Percentiles rank a stretch among this genome's conserved stretches.
These are phyloP conservation scores for Thielaviopsis populi DNA, from an alignment of 2,329 filamentous ascomycete genomes.

Conservation along the genomic window DNA sequence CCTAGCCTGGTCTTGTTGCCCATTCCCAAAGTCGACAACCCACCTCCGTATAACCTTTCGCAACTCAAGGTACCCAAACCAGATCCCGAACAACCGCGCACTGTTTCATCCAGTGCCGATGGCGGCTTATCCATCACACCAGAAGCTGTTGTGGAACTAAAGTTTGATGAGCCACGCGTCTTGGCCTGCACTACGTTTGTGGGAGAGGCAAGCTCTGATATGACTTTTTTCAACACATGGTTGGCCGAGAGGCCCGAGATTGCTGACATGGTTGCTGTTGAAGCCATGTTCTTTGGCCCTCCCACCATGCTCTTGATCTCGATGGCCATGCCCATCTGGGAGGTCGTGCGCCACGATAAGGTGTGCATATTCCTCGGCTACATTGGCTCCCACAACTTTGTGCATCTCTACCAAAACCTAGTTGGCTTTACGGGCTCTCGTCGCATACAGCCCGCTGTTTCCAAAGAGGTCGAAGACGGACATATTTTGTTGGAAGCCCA, in stretches of 20 bases:
- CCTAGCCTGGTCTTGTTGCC: constrained; percentile 22
- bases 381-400: constrained; percentile 53
- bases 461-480: constrained; percentile 42
- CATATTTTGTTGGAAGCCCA: constrained; percentile 41
- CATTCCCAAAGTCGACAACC: background rate
- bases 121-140: constrained; percentile 31
- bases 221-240: constrained; percentile 52
- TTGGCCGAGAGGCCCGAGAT: constrained; percentile 43
- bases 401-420: constrained; percentile 45
- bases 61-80: constrained; percentile 15
- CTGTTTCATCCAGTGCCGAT: background rate
- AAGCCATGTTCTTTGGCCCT: constrained; percentile 53
- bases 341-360: constrained; percentile 49
- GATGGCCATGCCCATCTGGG: constrained; percentile 49
- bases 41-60: constrained; percentile 7
- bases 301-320: constrained; percentile 52
- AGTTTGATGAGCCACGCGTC: constrained; percentile 48
- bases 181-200: constrained; percentile 53
- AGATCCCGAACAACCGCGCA: constrained; percentile 13
- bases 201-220: constrained; percentile 48
- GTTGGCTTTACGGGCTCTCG: constrained; percentile 26
- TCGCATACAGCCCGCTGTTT: constrained; percentile 24
- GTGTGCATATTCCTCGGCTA: constrained; percentile 51
- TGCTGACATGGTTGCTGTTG: constrained; percentile 43
- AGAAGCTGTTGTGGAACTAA: constrained; percentile 37